Percentiles rank a stretch among this genome's conserved stretches.
These are phyloP conservation scores for Colletotrichum noveboracense DNA, from an alignment of 2,329 filamentous ascomycete genomes.

Conservation along the genomic window DNA sequence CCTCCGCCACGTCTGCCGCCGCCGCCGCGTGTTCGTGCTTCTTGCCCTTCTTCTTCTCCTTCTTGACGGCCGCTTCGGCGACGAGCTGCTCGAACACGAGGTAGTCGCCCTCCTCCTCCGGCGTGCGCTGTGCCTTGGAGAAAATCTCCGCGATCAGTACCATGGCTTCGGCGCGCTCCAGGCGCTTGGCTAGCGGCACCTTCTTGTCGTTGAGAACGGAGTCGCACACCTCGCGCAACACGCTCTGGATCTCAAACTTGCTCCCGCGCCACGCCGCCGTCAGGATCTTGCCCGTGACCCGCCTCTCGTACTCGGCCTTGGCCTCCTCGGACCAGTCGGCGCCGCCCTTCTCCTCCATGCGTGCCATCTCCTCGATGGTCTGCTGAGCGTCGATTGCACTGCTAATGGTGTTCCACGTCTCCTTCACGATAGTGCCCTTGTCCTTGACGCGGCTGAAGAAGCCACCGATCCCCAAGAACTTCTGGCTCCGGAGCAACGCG, in stretches of 20 bases:
- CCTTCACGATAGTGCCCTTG: slow-evolving; percentile 95
- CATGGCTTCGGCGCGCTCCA: slow-evolving; percentile 90
- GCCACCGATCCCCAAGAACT: slow-evolving; percentile 93
- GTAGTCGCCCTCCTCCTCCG: slow-evolving; percentile 97
- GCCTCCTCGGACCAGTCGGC: slow-evolving; percentile 99
- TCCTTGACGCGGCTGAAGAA: slow-evolving; percentile 96
- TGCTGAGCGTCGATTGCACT: slow-evolving; percentile 97
- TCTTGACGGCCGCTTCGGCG: slow-evolving; percentile 94
- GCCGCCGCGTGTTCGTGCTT: slow-evolving; percentile 60
- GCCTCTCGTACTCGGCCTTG: slow-evolving; percentile 92
- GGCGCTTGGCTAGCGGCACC: slow-evolving; percentile 80
- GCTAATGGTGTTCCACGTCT: slow-evolving; percentile 97
- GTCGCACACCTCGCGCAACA: slow-evolving; percentile 94
- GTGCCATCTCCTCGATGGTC: slow-evolving; percentile 99
- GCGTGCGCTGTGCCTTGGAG: slow-evolving; percentile 81
- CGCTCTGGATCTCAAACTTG: slow-evolving; percentile 98
- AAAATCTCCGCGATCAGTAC: slow-evolving; percentile 90
- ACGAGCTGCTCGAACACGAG: slow-evolving; percentile 99
- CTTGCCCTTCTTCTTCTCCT: slow-evolving; percentile 81
- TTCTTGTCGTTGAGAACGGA: slow-evolving; percentile 80
- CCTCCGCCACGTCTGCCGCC: slow-evolving; percentile 29
- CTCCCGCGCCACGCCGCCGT: slow-evolving; percentile 95
- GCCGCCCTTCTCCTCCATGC: slow-evolving; percentile 90
- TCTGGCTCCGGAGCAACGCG: slow-evolving; percentile 90
- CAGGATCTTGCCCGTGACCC: slow-evolving; percentile 96